Percentiles rank a stretch among this genome's conserved stretches.
These are phyloP conservation scores for Pyrrhoderma lamaoense DNA, from an alignment of 1,284 basidiomycete genomes.

Conservation along the genomic window DNA sequence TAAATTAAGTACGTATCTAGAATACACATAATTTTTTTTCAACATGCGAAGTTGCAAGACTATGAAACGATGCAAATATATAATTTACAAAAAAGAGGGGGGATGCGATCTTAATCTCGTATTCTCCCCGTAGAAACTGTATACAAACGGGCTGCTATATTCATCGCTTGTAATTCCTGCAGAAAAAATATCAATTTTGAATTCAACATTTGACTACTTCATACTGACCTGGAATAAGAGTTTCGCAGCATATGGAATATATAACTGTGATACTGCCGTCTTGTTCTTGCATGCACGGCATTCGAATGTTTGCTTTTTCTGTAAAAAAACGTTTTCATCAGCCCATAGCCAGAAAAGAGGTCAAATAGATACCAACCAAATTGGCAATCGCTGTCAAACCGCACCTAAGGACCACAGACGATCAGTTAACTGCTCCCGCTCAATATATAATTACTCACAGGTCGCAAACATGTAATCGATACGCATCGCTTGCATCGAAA, in stretches of 20 bases:
- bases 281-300: slow-evolving; percentile 94
- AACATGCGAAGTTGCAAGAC: slow-evolving; percentile 38
- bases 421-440: slow-evolving; percentile 9
- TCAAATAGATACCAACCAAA: slow-evolving; percentile 45
- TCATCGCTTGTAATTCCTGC: slow-evolving; percentile 87
- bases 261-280: slow-evolving; percentile 85
- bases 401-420: slow-evolving; percentile 46
- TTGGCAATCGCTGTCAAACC: slow-evolving; percentile 94
- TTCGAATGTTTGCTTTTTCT: slow-evolving; percentile 87
- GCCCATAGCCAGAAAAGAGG: not conserved
- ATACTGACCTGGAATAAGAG: slow-evolving; percentile 76
- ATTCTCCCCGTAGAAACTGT: slow-evolving; percentile 79
- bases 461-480: slow-evolving; percentile 92
- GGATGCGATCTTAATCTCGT: slow-evolving; percentile 40
- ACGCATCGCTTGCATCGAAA: slow-evolving; percentile 93
- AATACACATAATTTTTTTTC: slow-evolving; percentile 35
- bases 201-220: not conserved
- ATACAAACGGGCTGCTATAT: slow-evolving; percentile 79
- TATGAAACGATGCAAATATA: too few relatives aligned
- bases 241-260: slow-evolving; percentile 90
- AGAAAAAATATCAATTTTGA: slow-evolving; percentile 10
- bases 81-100: slow-evolving; percentile 17
- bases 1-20: slow-evolving; percentile 14
- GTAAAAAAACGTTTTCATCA: slow-evolving; percentile 1
- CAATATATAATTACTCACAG: slow-evolving; percentile 51